Evolutionary conservation across 2,329 filamentous ascomycete genomes (phyloP).

Genomic region (Thelonectria discophora): DNA sequence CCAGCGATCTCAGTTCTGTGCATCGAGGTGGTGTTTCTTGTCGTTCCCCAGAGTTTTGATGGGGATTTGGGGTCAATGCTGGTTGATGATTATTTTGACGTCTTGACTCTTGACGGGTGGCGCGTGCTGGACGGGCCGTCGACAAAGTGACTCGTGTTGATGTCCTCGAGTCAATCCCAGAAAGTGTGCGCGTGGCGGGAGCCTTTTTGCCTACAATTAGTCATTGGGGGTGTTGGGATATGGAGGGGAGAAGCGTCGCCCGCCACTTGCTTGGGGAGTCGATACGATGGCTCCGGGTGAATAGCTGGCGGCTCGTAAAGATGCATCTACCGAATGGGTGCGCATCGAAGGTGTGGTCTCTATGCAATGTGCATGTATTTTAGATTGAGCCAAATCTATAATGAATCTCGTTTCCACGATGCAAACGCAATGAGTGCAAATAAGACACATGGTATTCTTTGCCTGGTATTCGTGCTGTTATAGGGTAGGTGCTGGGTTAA

Average conservation of each 20-base stretch:
- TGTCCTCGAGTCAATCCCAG: background rate
- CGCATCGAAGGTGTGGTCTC: too few species aligned
- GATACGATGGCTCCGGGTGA: background rate
- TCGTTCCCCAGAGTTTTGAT: background rate
- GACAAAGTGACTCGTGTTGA: background rate
- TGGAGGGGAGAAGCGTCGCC: too few species aligned
- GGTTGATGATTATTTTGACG: background rate
- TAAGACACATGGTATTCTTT: too few species aligned
- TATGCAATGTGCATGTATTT: too few species aligned
- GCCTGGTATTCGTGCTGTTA: too few species aligned
- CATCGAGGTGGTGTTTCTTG: background rate
- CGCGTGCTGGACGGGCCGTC: too few species aligned
- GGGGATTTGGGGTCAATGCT: background rate
- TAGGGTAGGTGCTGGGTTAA: too few species aligned
- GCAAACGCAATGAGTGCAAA: too few species aligned
- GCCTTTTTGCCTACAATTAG: background rate
- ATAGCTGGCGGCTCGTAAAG: too few species aligned
- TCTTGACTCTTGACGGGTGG: background rate
- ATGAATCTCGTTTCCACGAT: too few species aligned
- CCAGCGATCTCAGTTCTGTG: background rate
- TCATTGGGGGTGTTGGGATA: background rate
- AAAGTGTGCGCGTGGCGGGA: background rate
- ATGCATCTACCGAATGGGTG: too few species aligned
- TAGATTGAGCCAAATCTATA: too few species aligned
- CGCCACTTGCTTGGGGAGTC: background rate